phyloP scores from a whole-genome alignment of 2,329 filamentous ascomycete genomes.

The Clonostachys chloroleuca region DNA sequence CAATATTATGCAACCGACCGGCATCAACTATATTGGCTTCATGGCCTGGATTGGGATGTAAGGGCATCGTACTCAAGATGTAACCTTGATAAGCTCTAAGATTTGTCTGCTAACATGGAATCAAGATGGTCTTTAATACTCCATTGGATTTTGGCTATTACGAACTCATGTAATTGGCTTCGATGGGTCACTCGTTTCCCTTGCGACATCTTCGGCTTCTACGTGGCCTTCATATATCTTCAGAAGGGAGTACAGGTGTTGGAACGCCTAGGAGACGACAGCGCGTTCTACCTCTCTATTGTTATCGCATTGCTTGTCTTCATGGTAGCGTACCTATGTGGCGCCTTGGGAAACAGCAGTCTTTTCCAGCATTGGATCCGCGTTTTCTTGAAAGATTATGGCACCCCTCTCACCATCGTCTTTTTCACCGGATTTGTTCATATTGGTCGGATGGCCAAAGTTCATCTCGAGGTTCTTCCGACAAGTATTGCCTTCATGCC shows the following conservation, averaged over 20 bases:
- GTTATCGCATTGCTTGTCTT: slow-evolving; percentile 74
- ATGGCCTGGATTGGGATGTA: slow-evolving; percentile 88
- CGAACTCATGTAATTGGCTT: slow-evolving; percentile 85
- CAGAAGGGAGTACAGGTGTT: slow-evolving; percentile 89
- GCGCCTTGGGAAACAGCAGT: slow-evolving; percentile 63
- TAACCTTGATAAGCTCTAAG: no score
- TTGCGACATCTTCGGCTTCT: slow-evolving; percentile 92
- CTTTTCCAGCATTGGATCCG: slow-evolving; percentile 73
- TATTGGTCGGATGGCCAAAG: slow-evolving; percentile 73
- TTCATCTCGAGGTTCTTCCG: slow-evolving; percentile 67
- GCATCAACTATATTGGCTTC: slow-evolving; percentile 80
- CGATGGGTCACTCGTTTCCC: slow-evolving; percentile 87
- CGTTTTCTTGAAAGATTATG: slow-evolving; percentile 86
- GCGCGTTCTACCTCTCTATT: slow-evolving; percentile 75
- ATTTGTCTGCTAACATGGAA: neutral
- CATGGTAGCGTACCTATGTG: slow-evolving; percentile 70
- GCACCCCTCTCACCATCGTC: slow-evolving; percentile 74
- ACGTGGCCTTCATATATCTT: slow-evolving; percentile 87
- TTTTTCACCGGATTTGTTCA: slow-evolving; percentile 92
- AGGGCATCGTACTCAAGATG: slow-evolving; percentile 13
- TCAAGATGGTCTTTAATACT: slow-evolving; percentile 75
- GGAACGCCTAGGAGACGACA: slow-evolving; percentile 63
- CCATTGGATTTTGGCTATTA: slow-evolving; percentile 78
- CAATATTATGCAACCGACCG: slow-evolving; percentile 75
- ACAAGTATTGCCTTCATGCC: slow-evolving; percentile 76